These are phyloP conservation scores for Tagetes erecta DNA, from an alignment of 129 eudicot genomes.

Conservation along the genomic window DNA sequence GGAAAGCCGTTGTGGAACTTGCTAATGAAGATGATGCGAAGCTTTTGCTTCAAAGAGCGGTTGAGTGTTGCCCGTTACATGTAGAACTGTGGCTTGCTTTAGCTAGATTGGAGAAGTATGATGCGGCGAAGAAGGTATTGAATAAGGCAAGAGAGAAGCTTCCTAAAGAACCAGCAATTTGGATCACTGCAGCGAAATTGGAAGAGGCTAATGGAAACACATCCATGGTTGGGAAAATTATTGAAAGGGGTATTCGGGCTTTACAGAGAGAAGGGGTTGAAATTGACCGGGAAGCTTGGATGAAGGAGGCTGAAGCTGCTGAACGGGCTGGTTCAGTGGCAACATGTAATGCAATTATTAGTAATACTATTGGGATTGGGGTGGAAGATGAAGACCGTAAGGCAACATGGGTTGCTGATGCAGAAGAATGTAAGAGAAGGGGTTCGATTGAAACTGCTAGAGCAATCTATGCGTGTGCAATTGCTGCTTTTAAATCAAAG, in stretches of 20 bases:
- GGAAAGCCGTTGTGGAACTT: conserved; percentile 96
- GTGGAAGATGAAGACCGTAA: conserved; percentile 96
- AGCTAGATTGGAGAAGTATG: conserved; percentile 82
- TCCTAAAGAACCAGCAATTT: conserved; percentile 89
- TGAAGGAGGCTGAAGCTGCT: conserved; percentile 97
- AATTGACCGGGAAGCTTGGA: conserved; percentile 89
- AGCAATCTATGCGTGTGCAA: conserved; percentile 78
- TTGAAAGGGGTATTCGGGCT: conserved; percentile 88
- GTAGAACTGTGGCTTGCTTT: conserved; percentile 93
- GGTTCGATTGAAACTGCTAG: conserved; percentile 94
- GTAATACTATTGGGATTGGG: conserved; percentile 76
- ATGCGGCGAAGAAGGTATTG: conserved; percentile 77
- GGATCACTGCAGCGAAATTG: conserved; percentile 89
- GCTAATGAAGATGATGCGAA: conserved; percentile 86
- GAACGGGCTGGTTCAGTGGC: conserved; percentile 84
- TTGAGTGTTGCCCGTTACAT: conserved; percentile 91
- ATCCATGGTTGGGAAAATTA: conserved; percentile 75
- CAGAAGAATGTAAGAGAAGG: conserved; percentile 88
- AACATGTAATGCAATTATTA: conserved; percentile 85
- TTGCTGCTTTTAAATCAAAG: conserved; percentile 73
- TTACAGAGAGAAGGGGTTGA: conserved; percentile 78
- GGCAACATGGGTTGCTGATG: conserved; percentile 97
- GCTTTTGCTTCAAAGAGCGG: conserved; percentile 78
- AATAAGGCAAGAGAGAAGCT: conserved; percentile 84
- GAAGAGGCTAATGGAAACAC: conserved; percentile 89